These are phyloP conservation scores for Lipomyces sp. DNA, from an alignment of 805 yeast genomes.

Conservation along the genomic window DNA sequence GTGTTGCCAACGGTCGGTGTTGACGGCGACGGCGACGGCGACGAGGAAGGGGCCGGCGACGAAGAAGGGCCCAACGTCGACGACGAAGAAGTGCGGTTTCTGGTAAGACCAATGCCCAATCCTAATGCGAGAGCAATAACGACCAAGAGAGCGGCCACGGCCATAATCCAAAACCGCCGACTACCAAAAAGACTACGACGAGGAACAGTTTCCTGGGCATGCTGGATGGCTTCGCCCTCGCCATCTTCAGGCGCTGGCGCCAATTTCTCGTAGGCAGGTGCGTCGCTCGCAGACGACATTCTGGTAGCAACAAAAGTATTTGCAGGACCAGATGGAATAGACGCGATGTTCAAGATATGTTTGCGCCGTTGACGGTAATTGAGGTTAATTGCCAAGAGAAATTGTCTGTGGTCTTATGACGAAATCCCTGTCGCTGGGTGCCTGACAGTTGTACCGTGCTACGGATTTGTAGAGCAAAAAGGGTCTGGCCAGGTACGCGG, in stretches of 20 bases:
- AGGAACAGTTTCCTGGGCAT: not conserved
- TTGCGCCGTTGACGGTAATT: no score
- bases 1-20: not conserved
- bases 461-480: no score
- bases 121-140: slow-evolving; percentile 32
- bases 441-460: no score
- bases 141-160: slow-evolving; percentile 15
- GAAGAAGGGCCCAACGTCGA: not conserved
- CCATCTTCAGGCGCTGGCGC: not conserved
- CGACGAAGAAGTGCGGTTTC: slow-evolving; percentile 11
- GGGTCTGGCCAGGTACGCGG: no score
- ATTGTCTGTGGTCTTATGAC: no score
- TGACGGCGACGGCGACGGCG: not conserved
- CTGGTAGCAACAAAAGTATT: not conserved
- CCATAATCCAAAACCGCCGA: not conserved
- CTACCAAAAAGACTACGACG: not conserved
- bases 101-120: slow-evolving; percentile 32
- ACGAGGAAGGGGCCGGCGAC: slow-evolving; percentile 7
- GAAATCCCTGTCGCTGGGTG: no score
- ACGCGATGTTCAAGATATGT: no score
- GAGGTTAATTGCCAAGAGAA: not conserved
- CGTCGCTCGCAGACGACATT: not conserved
- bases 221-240: not conserved
- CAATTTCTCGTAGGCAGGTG: not conserved
- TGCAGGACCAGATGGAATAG: no score